Base-by-base conservation (phyloP, 148 eudicot species). In the Rhododendron vialii region DNA sequence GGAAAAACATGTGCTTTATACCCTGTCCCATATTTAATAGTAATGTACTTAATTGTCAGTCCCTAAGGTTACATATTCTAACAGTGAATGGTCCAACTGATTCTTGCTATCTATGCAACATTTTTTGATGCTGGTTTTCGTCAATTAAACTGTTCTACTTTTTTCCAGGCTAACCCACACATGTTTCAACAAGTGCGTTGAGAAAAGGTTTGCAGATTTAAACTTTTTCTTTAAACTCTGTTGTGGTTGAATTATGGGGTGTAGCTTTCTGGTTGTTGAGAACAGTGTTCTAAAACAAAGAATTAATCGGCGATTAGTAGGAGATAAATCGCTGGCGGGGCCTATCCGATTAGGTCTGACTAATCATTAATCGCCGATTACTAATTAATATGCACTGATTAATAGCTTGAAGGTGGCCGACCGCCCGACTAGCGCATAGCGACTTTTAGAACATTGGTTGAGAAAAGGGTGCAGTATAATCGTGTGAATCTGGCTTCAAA, bases 101-200 rank as follows among this genome's bases (percentile, higher is more conserved):
- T 33, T 76, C 30, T 78, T 78, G 45, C 15, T 26, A 24, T 85
- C 12, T 8, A 11, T 63, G 45, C 33, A 5, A 78, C 59, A 30
- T 15, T 57, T 12, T 63, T 7, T 22, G 28, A 47, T 71, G 26
- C 78, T 24, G 75, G 61, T 30, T 43, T 57, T 78, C 45, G 79
- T 85, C 5, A 24, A 57, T 71, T 82, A 26, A 22, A 24, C 24
- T 28, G 3, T 75, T 55, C 45, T 50, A 50, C 76, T 91, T 59
- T 84, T 83, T 61, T 88, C 17, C 94, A 96, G 99, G 96, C 96
- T 96, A 80, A 95, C 99, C 45, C 90, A 92, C 74, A 87, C 97
- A 47, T 96, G 99, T 89, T 96, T 93, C 84, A 90, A 85, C 83
- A 96, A 96, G 86, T 96, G 99, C 65, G 83, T 93, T 38, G 98